Evolutionary conservation across 257 asterid genomes (phyloP).

Genomic region (Cinchona pubescens): DNA sequence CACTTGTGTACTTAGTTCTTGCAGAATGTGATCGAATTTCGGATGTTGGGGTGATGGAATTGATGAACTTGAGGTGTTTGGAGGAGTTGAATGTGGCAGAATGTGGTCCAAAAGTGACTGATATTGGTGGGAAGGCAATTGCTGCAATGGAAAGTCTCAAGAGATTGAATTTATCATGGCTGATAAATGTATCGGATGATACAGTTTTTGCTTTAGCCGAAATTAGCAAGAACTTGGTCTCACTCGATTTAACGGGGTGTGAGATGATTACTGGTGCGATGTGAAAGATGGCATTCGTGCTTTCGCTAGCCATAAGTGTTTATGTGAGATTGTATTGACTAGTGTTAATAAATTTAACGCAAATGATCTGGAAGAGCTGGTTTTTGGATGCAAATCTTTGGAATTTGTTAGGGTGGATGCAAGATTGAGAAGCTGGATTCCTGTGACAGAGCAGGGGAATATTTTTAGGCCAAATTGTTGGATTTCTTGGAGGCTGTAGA

Average conservation of each 20-base stretch:
- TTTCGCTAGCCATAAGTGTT: conserved; percentile 19
- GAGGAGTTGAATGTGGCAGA: conserved; percentile 27
- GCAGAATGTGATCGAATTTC: conserved; percentile 36
- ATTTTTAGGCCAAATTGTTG: conserved; percentile 18
- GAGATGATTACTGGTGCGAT: conserved; percentile 19
- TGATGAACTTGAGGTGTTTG: conserved; percentile 24
- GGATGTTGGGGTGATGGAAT: conserved; percentile 20
- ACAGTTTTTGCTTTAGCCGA: conserved; percentile 24
- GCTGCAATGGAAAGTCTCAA: conserved; percentile 20
- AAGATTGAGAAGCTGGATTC: conserved; percentile 26
- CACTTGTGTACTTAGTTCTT: conserved; percentile 22
- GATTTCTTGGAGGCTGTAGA: conserved; percentile 23
- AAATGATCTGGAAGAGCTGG: conserved; percentile 28
- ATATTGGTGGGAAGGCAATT: conserved; percentile 10
- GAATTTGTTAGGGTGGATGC: conserved; percentile 23
- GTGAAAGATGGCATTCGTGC: conserved; percentile 24
- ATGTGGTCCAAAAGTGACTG: conserved; percentile 31
- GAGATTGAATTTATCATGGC: conserved; percentile 31
- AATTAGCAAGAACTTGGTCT: conserved; percentile 23
- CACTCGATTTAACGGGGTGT: conserved; percentile 30
- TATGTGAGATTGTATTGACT: conserved; percentile 26
- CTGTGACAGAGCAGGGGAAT: conserved; percentile 14
- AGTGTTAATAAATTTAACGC: conserved; percentile 6
- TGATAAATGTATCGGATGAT: conserved; percentile 24
- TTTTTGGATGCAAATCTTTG: conserved; percentile 25